Evolutionary conservation across 2,329 filamentous ascomycete genomes (phyloP).

Genomic region (Pestalotiopsis fici): DNA sequence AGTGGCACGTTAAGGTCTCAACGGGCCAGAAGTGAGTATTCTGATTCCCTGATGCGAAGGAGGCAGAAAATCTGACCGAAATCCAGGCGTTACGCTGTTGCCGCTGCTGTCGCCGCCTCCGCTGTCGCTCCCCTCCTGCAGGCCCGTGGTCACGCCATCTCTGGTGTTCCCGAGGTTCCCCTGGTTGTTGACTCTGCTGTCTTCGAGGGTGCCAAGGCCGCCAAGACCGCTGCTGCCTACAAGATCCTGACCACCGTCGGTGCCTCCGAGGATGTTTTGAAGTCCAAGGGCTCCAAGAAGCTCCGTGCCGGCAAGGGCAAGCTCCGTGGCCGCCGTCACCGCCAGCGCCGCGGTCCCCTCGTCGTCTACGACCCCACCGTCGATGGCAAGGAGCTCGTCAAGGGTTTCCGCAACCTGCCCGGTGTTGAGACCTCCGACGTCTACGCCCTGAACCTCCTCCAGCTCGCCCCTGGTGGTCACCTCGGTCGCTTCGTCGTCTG

Average conservation of each 20-base stretch:
- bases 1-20: slow-evolving; percentile 99
- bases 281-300: slow-evolving; percentile 97
- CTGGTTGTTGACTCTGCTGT: slow-evolving; percentile 91
- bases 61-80: too few species aligned
- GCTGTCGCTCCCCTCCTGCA: slow-evolving; percentile 92
- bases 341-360: slow-evolving; percentile 95
- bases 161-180: slow-evolving; percentile 90
- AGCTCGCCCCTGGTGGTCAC: slow-evolving; percentile 98
- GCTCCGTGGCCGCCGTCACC: slow-evolving; percentile 93
- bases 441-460: slow-evolving; percentile 94
- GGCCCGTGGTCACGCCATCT: slow-evolving; percentile 95
- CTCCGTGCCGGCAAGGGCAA: slow-evolving; percentile 98
- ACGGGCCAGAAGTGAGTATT: slow-evolving; percentile 97
- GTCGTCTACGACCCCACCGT: slow-evolving; percentile 96
- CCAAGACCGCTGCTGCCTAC: slow-evolving; percentile 87
- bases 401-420: slow-evolving; percentile 97
- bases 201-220: slow-evolving; percentile 76
- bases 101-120: slow-evolving; percentile 95
- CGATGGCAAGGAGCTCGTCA: slow-evolving; percentile 92
- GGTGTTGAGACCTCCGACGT: slow-evolving; percentile 97
- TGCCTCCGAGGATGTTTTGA: slow-evolving; percentile 86
- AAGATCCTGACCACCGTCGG: slow-evolving; percentile 88
- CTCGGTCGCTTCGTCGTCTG: slow-evolving; percentile 99
- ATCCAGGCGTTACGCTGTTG: slow-evolving; percentile 98
- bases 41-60: too few species aligned